These are phyloP conservation scores for Zasmidium angulare DNA, from an alignment of 2,329 filamentous ascomycete genomes.

Conservation along the genomic window DNA sequence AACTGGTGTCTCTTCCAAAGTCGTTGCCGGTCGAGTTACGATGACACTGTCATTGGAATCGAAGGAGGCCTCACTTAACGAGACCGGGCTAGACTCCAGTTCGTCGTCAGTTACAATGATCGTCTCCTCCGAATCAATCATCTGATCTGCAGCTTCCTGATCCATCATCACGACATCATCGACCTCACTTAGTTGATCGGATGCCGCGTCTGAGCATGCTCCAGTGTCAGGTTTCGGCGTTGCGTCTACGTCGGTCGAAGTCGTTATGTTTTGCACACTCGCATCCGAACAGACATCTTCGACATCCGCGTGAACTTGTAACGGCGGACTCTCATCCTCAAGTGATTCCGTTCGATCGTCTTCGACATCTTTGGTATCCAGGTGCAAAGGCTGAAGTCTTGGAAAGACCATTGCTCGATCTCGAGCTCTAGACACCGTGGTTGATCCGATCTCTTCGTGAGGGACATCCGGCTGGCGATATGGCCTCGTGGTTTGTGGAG, in stretches of 20 bases:
- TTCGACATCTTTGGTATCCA: conserved; percentile 8
- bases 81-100: conserved; percentile 10
- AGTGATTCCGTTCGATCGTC: neutral
- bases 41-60: conserved; percentile 20
- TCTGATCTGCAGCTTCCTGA: conserved; percentile 1
- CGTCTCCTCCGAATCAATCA: neutral
- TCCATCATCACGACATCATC: neutral
- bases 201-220: neutral
- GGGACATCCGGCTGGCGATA: conserved; percentile 20
- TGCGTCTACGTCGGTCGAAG: neutral
- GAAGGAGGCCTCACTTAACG: conserved; percentile 8
- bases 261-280: neutral
- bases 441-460: conserved; percentile 20
- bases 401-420: conserved; percentile 27
- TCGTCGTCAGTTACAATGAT: neutral
- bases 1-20: neutral
- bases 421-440: conserved; percentile 27
- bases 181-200: neutral
- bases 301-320: neutral
- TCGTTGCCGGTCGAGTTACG: conserved; percentile 7
- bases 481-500: conserved; percentile 29
- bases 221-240: neutral
- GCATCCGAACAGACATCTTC: neutral
- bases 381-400: conserved; percentile 18
- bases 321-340: conserved; percentile 5